Conservation (phyloP, 208 protist genomes). For the Sergeia podlipaevii region DNA sequence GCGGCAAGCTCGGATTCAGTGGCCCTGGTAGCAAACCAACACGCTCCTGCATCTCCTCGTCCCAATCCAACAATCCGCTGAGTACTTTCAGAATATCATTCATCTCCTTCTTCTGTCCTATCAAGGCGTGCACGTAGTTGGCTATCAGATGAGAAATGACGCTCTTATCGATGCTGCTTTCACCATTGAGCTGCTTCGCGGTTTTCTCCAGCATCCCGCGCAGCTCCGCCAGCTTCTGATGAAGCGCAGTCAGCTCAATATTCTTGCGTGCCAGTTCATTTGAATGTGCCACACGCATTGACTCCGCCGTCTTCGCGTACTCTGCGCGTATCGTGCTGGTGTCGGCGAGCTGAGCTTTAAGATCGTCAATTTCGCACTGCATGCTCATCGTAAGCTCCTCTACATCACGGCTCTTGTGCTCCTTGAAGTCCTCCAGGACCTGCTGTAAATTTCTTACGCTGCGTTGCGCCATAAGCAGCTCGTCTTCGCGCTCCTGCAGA, state of each 20-base stretch:
- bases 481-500: slow-evolving; percentile 40
- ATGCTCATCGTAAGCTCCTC: slow-evolving; percentile 28
- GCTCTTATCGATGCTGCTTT: slow-evolving; percentile 74
- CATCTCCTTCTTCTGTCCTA: slow-evolving; percentile 32
- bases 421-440: slow-evolving; percentile 35
- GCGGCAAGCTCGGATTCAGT: slow-evolving; percentile 42
- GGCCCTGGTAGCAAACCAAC: slow-evolving; percentile 74
- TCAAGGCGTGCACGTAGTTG: slow-evolving; percentile 85
- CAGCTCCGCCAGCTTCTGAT: slow-evolving; percentile 77
- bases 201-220: slow-evolving; percentile 55
- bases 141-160: slow-evolving; percentile 75
- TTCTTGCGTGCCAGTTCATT: slow-evolving; percentile 51
- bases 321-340: slow-evolving; percentile 13
- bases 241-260: slow-evolving; percentile 55
- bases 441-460: slow-evolving; percentile 32
- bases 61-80: slow-evolving; percentile 71
- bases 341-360: slow-evolving; percentile 20
- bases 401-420: slow-evolving; percentile 26
- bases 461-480: slow-evolving; percentile 22
- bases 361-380: slow-evolving; percentile 44
- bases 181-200: slow-evolving; percentile 49
- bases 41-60: slow-evolving; percentile 71
- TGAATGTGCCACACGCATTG: too few relatives aligned
- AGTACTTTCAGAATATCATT: slow-evolving; percentile 79
- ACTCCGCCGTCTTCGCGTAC: not conserved